Evolutionary conservation across 2,329 filamentous ascomycete species (phyloP).

Genomic region (Emydomyces testavorans): DNA sequence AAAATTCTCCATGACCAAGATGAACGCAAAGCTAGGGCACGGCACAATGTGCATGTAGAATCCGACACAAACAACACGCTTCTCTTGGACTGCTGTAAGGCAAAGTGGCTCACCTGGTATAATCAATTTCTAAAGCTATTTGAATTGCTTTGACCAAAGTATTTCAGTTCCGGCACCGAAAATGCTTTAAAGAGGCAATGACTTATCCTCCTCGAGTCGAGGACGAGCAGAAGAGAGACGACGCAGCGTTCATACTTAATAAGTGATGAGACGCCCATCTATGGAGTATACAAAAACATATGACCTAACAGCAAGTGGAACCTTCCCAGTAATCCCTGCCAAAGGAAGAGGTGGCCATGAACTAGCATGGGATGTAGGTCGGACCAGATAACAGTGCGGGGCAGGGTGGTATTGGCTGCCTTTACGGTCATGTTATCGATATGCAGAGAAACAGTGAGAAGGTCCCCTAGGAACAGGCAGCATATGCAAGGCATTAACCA

Average conservation of each 20-base stretch:
- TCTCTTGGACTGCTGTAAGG: no score
- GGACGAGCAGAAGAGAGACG: not conserved
- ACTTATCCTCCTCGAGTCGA: not conserved
- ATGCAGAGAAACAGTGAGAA: slow-evolving; percentile 1
- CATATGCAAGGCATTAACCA: slow-evolving; percentile 8
- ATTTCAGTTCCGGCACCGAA: not conserved
- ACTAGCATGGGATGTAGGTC: not conserved
- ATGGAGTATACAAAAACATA: slow-evolving; percentile 10
- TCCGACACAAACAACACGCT: no score
- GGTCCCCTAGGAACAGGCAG: slow-evolving; percentile 8
- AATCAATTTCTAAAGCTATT: not conserved
- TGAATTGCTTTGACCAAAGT: not conserved
- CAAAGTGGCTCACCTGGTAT: not conserved
- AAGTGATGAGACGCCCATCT: slow-evolving; percentile 4
- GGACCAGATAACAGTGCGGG: slow-evolving; percentile 8
- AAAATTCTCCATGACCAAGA: no score
- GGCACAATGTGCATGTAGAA: no score
- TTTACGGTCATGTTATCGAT: slow-evolving; percentile 9
- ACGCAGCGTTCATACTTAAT: slow-evolving; percentile 2
- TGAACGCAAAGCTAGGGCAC: no score
- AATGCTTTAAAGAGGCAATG: not conserved
- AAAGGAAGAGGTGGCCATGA: slow-evolving; percentile 8
- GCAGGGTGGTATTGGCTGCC: slow-evolving; percentile 9
- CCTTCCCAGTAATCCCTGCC: not conserved
- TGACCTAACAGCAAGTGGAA: slow-evolving; percentile 1